phyloP scores from a whole-genome alignment of 2,329 filamentous ascomycete species.

The Exophiala calicioides region DNA sequence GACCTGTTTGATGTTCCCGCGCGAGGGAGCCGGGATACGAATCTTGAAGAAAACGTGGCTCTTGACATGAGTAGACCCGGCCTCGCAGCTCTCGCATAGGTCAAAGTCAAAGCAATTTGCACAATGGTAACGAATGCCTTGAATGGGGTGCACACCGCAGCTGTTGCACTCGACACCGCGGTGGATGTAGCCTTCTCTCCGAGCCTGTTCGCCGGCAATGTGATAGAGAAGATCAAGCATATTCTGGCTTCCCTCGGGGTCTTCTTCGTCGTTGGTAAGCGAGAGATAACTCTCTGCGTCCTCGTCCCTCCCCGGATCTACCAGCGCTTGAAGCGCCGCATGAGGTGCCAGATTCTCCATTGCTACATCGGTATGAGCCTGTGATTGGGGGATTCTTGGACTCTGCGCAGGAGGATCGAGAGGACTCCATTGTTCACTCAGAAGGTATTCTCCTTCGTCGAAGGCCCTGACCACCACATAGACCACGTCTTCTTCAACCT shows the following conservation, averaged over 20 bases:
- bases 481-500: slow-evolving; percentile 14
- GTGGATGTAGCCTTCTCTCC: slow-evolving; percentile 85
- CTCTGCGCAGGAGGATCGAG: neutral
- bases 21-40: slow-evolving; percentile 73
- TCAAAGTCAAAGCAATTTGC: slow-evolving; percentile 96
- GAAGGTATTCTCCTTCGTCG: slow-evolving; percentile 10
- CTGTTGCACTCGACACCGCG: slow-evolving; percentile 89
- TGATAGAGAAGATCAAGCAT: slow-evolving; percentile 84
- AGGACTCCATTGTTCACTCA: slow-evolving; percentile 16
- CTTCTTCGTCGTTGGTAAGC: slow-evolving; percentile 42
- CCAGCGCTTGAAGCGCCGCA: slow-evolving; percentile 18
- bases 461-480: slow-evolving; percentile 16
- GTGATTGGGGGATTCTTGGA: slow-evolving; percentile 1
- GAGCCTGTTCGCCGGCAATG: slow-evolving; percentile 90
- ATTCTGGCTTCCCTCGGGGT: slow-evolving; percentile 64
- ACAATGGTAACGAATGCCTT: slow-evolving; percentile 89
- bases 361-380: slow-evolving; percentile 16
- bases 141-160: slow-evolving; percentile 84
- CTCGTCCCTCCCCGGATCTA: slow-evolving; percentile 42
- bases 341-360: slow-evolving; percentile 17
- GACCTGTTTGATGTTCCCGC: slow-evolving; percentile 70
- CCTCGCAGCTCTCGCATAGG: slow-evolving; percentile 89
- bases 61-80: slow-evolving; percentile 70
- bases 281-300: slow-evolving; percentile 47
- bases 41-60: slow-evolving; percentile 98